Conservation (phyloP, 2,329 filamentous ascomycete species). For the Cryoendolithus antarcticus region DNA sequence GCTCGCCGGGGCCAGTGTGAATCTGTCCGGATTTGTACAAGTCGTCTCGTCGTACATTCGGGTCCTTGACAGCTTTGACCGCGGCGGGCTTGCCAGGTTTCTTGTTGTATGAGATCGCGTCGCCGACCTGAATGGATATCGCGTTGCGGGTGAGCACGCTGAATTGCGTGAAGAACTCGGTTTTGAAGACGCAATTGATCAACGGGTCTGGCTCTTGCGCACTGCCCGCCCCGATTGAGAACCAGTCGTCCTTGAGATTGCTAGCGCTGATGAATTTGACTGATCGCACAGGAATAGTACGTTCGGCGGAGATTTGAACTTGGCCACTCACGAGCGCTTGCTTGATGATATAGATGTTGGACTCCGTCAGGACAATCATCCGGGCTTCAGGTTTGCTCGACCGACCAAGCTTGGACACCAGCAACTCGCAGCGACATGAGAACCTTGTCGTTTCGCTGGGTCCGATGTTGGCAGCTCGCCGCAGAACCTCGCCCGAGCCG, state of each 20-base stretch:
- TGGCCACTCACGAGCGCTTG: conserved; percentile 75
- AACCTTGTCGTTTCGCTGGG: conserved; percentile 69
- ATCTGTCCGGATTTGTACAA: conserved; percentile 89
- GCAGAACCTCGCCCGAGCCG: conserved; percentile 71
- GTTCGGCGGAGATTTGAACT: conserved; percentile 67
- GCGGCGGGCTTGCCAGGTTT: conserved; percentile 85
- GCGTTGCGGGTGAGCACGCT: conserved; percentile 56
- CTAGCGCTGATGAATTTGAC: conserved; percentile 82
- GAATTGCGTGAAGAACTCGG: conserved; percentile 91
- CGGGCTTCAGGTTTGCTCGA: conserved; percentile 88
- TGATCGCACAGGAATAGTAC: conserved; percentile 67
- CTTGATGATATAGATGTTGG: conserved; percentile 74
- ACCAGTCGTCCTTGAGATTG: conserved; percentile 86
- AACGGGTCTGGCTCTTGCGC: conserved; percentile 88
- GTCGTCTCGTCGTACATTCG: conserved; percentile 58
- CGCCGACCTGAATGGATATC: conserved; percentile 70
- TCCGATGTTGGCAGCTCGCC: conserved; percentile 55
- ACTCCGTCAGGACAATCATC: conserved; percentile 61
- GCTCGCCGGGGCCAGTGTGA: conserved; percentile 74
- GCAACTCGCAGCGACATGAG: conserved; percentile 77
- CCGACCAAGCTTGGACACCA: conserved; percentile 90
- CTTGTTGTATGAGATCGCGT: conserved; percentile 88
- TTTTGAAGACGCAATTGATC: conserved; percentile 88
- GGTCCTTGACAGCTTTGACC: conserved; percentile 85
- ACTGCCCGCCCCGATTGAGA: conserved; percentile 80